These are phyloP conservation scores for Hanseniaspora lachancei DNA, from an alignment of 805 yeast genomes.

Conservation along the genomic window DNA sequence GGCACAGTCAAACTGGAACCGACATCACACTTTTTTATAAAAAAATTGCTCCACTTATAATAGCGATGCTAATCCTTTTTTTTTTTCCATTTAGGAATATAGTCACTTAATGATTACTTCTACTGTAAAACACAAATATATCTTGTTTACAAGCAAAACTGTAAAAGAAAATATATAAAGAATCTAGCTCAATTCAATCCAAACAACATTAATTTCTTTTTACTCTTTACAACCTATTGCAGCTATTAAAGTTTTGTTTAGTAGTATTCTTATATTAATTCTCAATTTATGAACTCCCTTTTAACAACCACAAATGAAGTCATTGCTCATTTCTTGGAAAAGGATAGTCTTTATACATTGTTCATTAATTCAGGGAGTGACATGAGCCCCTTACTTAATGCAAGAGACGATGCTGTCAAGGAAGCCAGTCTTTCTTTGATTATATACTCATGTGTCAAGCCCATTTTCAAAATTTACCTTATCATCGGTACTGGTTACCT, in stretches of 20 bases:
- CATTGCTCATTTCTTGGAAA: background rate
- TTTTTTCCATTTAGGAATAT: background rate
- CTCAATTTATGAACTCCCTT: background rate
- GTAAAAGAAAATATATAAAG: too few relatives aligned
- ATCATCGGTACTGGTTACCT: constrained; percentile 55
- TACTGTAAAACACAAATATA: too few relatives aligned
- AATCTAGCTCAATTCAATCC: too few relatives aligned
- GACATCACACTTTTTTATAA: too few relatives aligned
- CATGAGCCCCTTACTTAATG: background rate
- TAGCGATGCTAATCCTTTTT: background rate
- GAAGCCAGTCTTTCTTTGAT: constrained; percentile 8
- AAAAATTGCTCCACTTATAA: background rate
- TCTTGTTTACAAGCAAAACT: too few relatives aligned
- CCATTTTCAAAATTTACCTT: constrained; percentile 61
- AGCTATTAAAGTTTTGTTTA: too few relatives aligned
- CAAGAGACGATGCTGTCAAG: background rate
- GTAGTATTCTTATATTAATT: too few relatives aligned
- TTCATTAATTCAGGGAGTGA: too few relatives aligned
- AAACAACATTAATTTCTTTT: too few relatives aligned
- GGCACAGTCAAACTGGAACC: too few relatives aligned
- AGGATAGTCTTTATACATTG: background rate
- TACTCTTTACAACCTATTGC: too few relatives aligned
- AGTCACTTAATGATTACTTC: background rate
- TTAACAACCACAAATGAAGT: background rate
- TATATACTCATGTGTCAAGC: constrained; percentile 48